A percentile compares a stretch with the other conserved stretches of the same genome.
phyloP scores from a whole-genome alignment of 768 basidiomycete genomes.

The Tulasnella sp. region DNA sequence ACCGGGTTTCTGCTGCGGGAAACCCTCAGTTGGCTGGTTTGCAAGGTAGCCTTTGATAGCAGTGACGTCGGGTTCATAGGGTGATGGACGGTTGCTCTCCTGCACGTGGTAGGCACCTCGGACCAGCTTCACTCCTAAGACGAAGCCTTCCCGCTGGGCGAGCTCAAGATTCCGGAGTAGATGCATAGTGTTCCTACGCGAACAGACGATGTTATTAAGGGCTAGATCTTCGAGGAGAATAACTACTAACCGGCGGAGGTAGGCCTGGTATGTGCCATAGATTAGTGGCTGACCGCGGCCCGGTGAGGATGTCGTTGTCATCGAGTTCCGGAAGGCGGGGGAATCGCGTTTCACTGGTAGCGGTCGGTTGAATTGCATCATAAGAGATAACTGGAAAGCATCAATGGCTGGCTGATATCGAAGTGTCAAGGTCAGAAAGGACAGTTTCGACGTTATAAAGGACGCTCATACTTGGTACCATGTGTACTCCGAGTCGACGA shows the following conservation, averaged over 20 bases:
- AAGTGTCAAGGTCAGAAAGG: neutral
- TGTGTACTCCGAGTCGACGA: slow-evolving; percentile 82
- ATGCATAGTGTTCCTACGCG: slow-evolving; percentile 65
- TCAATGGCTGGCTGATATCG: slow-evolving; percentile 75
- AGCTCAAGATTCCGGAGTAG: slow-evolving; percentile 66
- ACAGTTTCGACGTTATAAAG: neutral
- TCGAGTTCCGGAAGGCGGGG: slow-evolving; percentile 33
- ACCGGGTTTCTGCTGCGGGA: slow-evolving; percentile 10
- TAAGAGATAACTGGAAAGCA: slow-evolving; percentile 72
- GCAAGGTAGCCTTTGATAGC: neutral
- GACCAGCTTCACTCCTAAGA: slow-evolving; percentile 89
- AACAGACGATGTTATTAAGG: neutral
- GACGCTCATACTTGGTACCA: slow-evolving; percentile 49
- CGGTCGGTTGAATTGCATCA: slow-evolving; percentile 68
- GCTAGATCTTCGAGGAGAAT: neutral
- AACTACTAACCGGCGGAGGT: slow-evolving; percentile 65
- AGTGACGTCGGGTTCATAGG: slow-evolving; percentile 24
- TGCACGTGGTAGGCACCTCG: slow-evolving; percentile 89
- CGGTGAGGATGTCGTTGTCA: slow-evolving; percentile 5
- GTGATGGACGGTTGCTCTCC: slow-evolving; percentile 60
- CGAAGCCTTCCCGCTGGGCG: slow-evolving; percentile 66
- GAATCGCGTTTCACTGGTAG: neutral
- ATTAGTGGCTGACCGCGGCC: slow-evolving; percentile 61
- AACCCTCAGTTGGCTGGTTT: neutral
- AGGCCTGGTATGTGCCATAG: slow-evolving; percentile 89